Evolutionary conservation across 176 grass and related monocot species (phyloP), one percentile per base, ranked within the genome.

Genomic region (Bonia amplexicaulis): DNA sequence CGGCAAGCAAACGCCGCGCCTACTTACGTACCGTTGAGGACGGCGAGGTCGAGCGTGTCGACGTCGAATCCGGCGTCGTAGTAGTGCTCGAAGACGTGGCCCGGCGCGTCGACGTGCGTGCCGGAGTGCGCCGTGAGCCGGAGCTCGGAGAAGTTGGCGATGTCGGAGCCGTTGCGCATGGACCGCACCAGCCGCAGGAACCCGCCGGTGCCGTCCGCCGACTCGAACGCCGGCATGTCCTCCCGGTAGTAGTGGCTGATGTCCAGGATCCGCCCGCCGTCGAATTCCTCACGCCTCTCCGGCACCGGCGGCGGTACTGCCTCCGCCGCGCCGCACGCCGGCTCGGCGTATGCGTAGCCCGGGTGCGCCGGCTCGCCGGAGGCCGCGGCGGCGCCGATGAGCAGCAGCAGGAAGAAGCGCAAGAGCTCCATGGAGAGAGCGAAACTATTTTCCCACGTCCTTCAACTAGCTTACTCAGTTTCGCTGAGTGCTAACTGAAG

Each of bases 81-180:
- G 74, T 92, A 92, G 78, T 92, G 89, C 66, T 90, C 47, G 78
- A 92, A 94, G 58, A 94, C 89, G 72, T 94, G 92, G 0, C 92
- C 90, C 46, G 92, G 92, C 63, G 92, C 92, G 80, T 94, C 92
- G 48, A 94, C 87, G 87, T 92, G 92, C 53, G 92, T 94, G 52
- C 92, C 92, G 29, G 90, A 74, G 84, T 95, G 93, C 48, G 82
- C 84, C 20, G 90, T 78, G 53, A 95, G 82, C 15, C 89, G 87
- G 90, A 95, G 87, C 74, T 83, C 90, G 9, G 93, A 95, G 90
- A 84, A 92, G 82, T 95, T 95, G 35, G 90, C 86, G 79, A 84
- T 74, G 82, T 89, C 87, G 70, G 93, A 95, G 83, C 85, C 85
- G 47, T 95, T 95, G 81, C 82, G 73, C 85, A 95, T 92, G 26